Evolutionary conservation across 164 flowering plant species (phyloP).

Genomic region (Tetrastigma voinierianum): DNA sequence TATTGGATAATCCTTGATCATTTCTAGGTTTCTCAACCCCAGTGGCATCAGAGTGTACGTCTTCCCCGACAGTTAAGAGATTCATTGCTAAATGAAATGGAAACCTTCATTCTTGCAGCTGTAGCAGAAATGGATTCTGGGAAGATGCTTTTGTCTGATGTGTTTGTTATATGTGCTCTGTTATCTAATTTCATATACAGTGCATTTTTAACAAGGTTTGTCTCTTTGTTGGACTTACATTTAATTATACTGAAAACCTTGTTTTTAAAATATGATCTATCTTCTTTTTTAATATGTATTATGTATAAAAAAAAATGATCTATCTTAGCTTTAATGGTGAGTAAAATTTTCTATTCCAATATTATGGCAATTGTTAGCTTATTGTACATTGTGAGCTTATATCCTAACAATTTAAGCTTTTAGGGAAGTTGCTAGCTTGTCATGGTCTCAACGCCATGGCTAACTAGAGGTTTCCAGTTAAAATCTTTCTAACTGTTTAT

Average conservation of each 20-base stretch:
- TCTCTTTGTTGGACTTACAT: neutral
- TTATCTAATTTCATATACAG: slow-evolving; percentile 65
- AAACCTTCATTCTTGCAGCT: slow-evolving; percentile 41
- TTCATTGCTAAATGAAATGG: slow-evolving; percentile 66
- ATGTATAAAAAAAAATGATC: neutral
- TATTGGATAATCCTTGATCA: slow-evolving; percentile 4
- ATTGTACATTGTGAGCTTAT: too few species aligned
- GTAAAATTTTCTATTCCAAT: too few species aligned
- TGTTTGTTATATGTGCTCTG: slow-evolving; percentile 56
- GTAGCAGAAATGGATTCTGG: slow-evolving; percentile 39
- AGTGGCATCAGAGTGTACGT: slow-evolving; percentile 33
- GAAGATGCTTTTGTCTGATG: slow-evolving; percentile 46
- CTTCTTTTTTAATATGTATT: neutral
- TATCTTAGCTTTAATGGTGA: too few species aligned
- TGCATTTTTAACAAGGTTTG: slow-evolving; percentile 55
- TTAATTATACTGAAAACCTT: neutral
- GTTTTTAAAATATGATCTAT: neutral
- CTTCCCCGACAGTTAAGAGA: slow-evolving; percentile 71
- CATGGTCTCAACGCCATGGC: too few species aligned
- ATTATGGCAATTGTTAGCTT: too few species aligned
- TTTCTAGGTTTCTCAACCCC: slow-evolving; percentile 37
- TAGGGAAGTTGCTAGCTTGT: too few species aligned
- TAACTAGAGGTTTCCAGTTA: too few species aligned
- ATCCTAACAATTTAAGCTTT: too few species aligned
- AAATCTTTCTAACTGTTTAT: too few species aligned